These are phyloP conservation scores for Eleusine coracana DNA, from an alignment of 176 grass and related monocot genomes.

Conservation along the genomic window DNA sequence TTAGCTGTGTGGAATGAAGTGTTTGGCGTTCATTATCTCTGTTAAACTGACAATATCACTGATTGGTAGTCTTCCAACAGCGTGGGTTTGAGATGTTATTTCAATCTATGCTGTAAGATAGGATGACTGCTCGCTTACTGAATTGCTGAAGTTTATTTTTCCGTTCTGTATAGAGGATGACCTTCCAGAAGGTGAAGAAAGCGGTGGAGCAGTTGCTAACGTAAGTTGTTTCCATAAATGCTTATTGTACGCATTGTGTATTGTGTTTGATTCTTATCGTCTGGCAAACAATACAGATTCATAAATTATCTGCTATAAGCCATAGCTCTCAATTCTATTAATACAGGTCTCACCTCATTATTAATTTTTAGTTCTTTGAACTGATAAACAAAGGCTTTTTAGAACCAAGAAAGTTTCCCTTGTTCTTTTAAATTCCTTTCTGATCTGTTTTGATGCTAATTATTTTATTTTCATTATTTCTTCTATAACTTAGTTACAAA, in stretches of 20 bases:
- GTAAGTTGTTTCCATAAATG: constrained; percentile 36
- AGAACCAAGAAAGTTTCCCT: neutral
- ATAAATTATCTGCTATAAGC: constrained; percentile 4
- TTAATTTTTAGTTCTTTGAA: neutral
- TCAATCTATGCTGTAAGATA: neutral
- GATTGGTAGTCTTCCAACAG: neutral
- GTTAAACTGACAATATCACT: neutral
- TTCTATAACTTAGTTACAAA: neutral
- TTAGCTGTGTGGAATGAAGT: neutral
- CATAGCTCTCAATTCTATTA: neutral
- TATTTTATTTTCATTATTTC: constrained; percentile 4
- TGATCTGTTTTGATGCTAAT: neutral
- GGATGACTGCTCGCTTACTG: neutral
- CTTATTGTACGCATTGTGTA: neutral
- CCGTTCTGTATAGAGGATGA: constrained; percentile 30
- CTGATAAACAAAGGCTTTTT: neutral
- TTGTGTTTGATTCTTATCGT: neutral
- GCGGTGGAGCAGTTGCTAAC: neutral
- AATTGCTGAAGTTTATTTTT: constrained; percentile 11
- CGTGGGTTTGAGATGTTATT: neutral
- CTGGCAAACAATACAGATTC: neutral
- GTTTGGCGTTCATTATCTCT: neutral
- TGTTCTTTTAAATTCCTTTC: neutral
- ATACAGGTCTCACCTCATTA: neutral
- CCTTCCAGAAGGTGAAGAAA: constrained; percentile 30